Evolutionary conservation across 2,329 filamentous ascomycete genomes (phyloP).

Genomic region (Magnaporthiopsis rhizophila): DNA sequence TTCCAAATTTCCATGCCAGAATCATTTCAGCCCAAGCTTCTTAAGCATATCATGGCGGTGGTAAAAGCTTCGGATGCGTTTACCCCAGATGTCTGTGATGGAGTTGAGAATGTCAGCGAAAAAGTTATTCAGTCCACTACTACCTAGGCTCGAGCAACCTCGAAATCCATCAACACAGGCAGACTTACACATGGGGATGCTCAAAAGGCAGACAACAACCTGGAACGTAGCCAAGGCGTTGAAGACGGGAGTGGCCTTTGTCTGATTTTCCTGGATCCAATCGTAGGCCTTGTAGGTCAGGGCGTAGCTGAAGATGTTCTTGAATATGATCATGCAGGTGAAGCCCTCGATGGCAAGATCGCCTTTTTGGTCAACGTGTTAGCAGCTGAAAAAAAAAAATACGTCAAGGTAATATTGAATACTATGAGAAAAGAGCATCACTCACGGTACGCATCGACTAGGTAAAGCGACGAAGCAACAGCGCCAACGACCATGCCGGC

Average conservation of each 20-base stretch:
- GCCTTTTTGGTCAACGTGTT: constrained; percentile 31
- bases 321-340: constrained; percentile 85
- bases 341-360: constrained; percentile 82
- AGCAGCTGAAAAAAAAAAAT: too few species aligned
- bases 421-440: constrained; percentile 15
- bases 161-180: neutral
- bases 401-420: too few species aligned
- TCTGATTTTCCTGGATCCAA: constrained; percentile 66
- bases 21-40: constrained; percentile 27
- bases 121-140: neutral
- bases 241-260: constrained; percentile 48
- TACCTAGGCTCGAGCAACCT: neutral
- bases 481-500: constrained; percentile 89
- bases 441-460: constrained; percentile 85
- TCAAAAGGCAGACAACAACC: constrained; percentile 65
- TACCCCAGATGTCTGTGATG: constrained; percentile 63
- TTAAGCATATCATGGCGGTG: constrained; percentile 64
- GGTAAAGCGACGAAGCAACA: constrained; percentile 76
- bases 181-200: constrained; percentile 69
- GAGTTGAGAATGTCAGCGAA: constrained; percentile 7
- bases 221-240: constrained; percentile 68
- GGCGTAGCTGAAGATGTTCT: constrained; percentile 86
- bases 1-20: too few species aligned
- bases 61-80: constrained; percentile 66
- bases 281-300: constrained; percentile 78